Conservation (phyloP, 306 rosid species). For the Ochetophila trinervis region DNA sequence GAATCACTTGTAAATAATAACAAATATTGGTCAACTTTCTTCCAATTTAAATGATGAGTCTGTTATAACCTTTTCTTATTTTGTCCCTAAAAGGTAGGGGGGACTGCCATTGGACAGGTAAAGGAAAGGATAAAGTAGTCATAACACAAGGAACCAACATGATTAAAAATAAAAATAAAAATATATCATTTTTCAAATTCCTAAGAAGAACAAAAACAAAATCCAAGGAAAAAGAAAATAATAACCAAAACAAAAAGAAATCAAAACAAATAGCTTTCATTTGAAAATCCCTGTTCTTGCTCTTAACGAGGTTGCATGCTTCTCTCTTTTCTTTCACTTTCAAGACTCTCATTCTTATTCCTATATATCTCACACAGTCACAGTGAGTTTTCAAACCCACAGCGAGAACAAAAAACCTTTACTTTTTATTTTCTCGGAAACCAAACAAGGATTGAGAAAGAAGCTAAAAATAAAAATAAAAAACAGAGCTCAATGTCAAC, state of each 20-base stretch:
- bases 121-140: constrained; percentile 1
- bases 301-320: constrained; percentile 91
- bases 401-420: neutral
- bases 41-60: no score
- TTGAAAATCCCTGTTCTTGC: constrained; percentile 83
- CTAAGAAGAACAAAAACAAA: constrained; percentile 4
- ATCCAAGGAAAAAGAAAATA: constrained; percentile 6
- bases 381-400: neutral
- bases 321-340: constrained; percentile 21
- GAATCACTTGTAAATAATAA: no score
- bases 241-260: constrained; percentile 12
- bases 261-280: constrained; percentile 51
- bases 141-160: constrained; percentile 5
- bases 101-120: no score
- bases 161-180: neutral
- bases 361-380: neutral
- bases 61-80: neutral
- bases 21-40: no score
- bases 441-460: constrained; percentile 7
- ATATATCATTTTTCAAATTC: constrained; percentile 31
- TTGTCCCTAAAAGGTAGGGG: no score
- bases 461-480: neutral
- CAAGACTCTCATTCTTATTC: constrained; percentile 15
- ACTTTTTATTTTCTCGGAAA: constrained; percentile 10
- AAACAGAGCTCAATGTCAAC: constrained; percentile 33